Base-by-base conservation (phyloP, 768 basidiomycete genomes). In the Sporobolomyces phaffii region DNA sequence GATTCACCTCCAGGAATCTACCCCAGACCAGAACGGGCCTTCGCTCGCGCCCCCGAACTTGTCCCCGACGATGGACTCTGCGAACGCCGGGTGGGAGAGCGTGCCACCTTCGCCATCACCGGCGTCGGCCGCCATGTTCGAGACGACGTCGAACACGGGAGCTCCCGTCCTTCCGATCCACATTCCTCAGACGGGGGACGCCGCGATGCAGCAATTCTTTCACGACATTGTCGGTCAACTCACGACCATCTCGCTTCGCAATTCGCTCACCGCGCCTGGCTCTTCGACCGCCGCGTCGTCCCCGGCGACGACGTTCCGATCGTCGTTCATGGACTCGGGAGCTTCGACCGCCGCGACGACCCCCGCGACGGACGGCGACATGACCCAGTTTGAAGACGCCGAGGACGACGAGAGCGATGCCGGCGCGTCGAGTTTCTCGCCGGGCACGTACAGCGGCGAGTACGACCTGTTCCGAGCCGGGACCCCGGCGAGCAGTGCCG, bases 171-270 rank as follows among this genome's bases (percentile, higher is more conserved):
- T 77, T 38, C 81, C 81, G 3, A 79, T 89, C 36, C 81, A 83
- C 31, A 81, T 85, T n/a, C 88, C 90, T 0, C 83, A 87, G 62
- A 79, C 87, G 33, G 82, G 87, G 72, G 87, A 91, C 73, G 84
- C 84, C 58, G 85, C 83, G 49, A 84, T 94, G 73, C 89, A 91
- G 71, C 79, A 84, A 50, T 93, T 93, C 79, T 89, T 92, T 78
- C 82, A 87, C 60, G 89, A 93, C 26, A 80, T 82, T 44, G 79
- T 83, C 20, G 80, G 80, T 29, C 80, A 81, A 62, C 79, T 82
- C 57, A 73, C 73, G 44, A 73, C 70, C n/a, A 75, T 75, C 60
- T 71, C 74, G 18, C 45, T 69, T 5, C 57, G 72, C 18, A 73
- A 71, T 40, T 68, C 69, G 13, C 61, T 69, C 56, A 53, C 69